Conservation (phyloP, 805 yeast species). For the Candida pini region DNA sequence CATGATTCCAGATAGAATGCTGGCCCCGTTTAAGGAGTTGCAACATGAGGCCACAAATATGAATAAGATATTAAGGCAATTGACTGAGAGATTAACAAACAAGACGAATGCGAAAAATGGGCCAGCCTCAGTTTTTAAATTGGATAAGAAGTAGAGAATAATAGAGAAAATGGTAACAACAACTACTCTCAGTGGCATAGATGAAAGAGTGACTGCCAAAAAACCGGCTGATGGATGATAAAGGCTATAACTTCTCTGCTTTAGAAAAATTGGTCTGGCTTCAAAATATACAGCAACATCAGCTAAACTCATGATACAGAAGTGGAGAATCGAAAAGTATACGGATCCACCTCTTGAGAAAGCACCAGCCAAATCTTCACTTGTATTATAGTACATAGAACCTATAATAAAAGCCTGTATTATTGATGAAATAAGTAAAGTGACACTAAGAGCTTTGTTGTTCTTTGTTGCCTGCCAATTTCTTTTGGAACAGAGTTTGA, state of each 20-base stretch:
- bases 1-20: too few relatives aligned
- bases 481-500: constrained; percentile 46
- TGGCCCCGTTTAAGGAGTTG: too few relatives aligned
- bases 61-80: too few relatives aligned
- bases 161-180: constrained; percentile 45
- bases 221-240: constrained; percentile 63
- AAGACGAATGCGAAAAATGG: constrained; percentile 45
- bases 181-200: constrained; percentile 51
- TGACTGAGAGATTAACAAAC: too few relatives aligned
- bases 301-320: constrained; percentile 57
- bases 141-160: constrained; percentile 47
- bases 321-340: constrained; percentile 54
- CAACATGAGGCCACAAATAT: too few relatives aligned
- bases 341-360: constrained; percentile 58
- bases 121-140: constrained; percentile 46
- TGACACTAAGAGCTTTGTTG: constrained; percentile 52
- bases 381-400: constrained; percentile 52
- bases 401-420: constrained; percentile 57
- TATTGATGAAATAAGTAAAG: constrained; percentile 48
- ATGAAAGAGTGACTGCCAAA: constrained; percentile 53
- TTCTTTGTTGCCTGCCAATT: constrained; percentile 56
- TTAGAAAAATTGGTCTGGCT: constrained; percentile 56
- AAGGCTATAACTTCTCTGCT: constrained; percentile 58
- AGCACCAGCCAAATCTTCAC: constrained; percentile 47
- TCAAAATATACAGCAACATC: constrained; percentile 58